phyloP scores from a whole-genome alignment of 163 green algal species.

The Scenedesmus sp. region DNA sequence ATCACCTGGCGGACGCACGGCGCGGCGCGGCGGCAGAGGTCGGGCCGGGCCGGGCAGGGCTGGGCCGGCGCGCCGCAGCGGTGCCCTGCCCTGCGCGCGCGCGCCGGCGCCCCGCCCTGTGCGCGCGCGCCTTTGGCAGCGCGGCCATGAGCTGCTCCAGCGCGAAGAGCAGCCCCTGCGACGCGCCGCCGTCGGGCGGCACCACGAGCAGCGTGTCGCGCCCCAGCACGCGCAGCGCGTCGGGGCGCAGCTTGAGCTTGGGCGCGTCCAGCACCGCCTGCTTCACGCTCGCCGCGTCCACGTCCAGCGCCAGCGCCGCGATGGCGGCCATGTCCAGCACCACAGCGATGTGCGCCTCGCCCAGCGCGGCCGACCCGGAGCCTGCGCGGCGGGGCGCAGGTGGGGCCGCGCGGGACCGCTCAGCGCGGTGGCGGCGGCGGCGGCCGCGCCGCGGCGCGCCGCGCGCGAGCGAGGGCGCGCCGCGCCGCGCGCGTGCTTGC shows the following conservation, averaged over 20 bases:
- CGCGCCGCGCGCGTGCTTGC: neutral
- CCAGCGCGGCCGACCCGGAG: neutral
- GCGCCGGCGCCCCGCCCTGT: neutral
- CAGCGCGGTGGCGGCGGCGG: no score
- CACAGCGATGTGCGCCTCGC: slow-evolving; percentile 56
- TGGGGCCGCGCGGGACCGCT: neutral
- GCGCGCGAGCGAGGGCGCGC: neutral
- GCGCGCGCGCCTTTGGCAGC: slow-evolving; percentile 70
- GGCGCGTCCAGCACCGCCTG: slow-evolving; percentile 61
- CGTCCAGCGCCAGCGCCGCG: slow-evolving; percentile 80
- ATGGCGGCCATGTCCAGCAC: slow-evolving; percentile 64
- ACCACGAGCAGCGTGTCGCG: slow-evolving; percentile 55
- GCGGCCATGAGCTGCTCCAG: slow-evolving; percentile 65
- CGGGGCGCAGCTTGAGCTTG: slow-evolving; percentile 91
- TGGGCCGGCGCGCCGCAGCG: no score
- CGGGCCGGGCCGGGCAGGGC: no score
- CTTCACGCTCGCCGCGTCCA: slow-evolving; percentile 73
- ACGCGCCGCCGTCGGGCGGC: slow-evolving; percentile 41
- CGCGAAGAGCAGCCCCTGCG: slow-evolving; percentile 56
- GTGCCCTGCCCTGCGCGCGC: no score
- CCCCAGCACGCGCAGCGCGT: slow-evolving; percentile 63
- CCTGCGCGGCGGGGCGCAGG: neutral
- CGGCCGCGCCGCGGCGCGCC: no score
- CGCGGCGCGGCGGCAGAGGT: no score
- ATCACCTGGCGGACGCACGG: slow-evolving; percentile 77